These are phyloP conservation scores for Aspergillus sp. DNA, from an alignment of 2,329 filamentous ascomycete genomes.

Conservation along the genomic window DNA sequence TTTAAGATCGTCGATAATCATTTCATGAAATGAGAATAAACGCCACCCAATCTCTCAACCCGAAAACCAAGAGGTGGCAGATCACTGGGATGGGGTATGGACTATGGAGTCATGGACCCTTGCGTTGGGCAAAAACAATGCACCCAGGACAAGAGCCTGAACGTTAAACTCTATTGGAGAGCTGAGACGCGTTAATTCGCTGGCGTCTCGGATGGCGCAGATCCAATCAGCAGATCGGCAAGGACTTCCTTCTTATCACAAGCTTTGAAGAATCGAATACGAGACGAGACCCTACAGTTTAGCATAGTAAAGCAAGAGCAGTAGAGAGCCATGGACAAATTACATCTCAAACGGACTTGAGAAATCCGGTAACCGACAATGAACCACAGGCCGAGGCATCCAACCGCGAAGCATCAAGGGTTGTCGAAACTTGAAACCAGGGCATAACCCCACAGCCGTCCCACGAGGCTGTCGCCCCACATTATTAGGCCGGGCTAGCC, in stretches of 20 bases:
- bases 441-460: conserved; percentile 22
- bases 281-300: background rate
- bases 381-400: background rate
- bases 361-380: background rate
- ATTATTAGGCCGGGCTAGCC: background rate
- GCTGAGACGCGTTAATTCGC: background rate
- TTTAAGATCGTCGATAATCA: conserved; percentile 7
- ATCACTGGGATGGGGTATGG: conserved; percentile 1
- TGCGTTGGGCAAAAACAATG: background rate
- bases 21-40: conserved; percentile 6
- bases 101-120: conserved; percentile 6
- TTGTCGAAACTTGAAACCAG: conserved; percentile 17
- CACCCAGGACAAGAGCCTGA: background rate
- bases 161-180: conserved; percentile 3
- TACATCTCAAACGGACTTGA: background rate
- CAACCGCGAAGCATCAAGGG: background rate
- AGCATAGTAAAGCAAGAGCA: background rate
- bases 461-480: conserved; percentile 26
- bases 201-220: conserved; percentile 2
- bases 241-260: background rate
- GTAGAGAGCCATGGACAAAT: background rate
- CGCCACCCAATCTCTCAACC: background rate
- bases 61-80: background rate
- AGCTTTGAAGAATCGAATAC: background rate
- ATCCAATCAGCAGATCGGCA: conserved; percentile 1